phyloP scores from a whole-genome alignment of 192 early-diverging fungal species.

The Coemansia sp. region DNA sequence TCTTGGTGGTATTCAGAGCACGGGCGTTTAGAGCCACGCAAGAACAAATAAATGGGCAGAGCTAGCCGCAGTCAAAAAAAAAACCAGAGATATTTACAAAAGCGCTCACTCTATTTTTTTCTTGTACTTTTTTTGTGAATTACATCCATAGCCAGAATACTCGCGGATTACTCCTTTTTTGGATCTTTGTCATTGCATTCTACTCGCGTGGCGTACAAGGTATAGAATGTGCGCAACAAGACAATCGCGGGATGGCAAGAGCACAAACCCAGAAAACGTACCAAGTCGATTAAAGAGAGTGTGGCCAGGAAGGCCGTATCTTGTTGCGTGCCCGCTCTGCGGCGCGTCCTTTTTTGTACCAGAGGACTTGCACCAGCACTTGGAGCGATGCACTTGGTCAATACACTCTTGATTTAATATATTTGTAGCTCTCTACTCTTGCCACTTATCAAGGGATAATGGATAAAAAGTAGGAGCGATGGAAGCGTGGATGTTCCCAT shows the following conservation, averaged over 20 bases:
- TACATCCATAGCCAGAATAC: background rate
- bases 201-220: background rate
- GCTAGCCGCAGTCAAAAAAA: background rate
- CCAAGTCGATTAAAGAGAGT: slow-evolving; percentile 1
- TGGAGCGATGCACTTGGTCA: slow-evolving; percentile 1
- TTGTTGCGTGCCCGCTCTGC: slow-evolving; percentile 6
- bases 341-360: slow-evolving; percentile 2
- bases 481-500: background rate
- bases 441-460: background rate
- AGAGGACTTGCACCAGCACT: slow-evolving; percentile 4
- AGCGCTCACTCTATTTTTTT: background rate
- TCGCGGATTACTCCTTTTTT: background rate
- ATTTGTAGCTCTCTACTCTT: background rate
- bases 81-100: background rate
- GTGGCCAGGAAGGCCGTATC: slow-evolving; percentile 2
- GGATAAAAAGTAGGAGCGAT: background rate
- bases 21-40: background rate
- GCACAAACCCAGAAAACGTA: background rate
- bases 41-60: background rate
- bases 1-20: background rate
- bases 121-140: background rate
- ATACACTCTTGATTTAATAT: background rate
- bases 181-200: background rate
- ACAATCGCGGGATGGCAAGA: background rate
- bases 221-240: background rate